A percentile compares a stretch with the other conserved stretches of the same genome.
Conservation (phyloP, 179 eudicot genomes). For the Patellifolia procumbens region DNA sequence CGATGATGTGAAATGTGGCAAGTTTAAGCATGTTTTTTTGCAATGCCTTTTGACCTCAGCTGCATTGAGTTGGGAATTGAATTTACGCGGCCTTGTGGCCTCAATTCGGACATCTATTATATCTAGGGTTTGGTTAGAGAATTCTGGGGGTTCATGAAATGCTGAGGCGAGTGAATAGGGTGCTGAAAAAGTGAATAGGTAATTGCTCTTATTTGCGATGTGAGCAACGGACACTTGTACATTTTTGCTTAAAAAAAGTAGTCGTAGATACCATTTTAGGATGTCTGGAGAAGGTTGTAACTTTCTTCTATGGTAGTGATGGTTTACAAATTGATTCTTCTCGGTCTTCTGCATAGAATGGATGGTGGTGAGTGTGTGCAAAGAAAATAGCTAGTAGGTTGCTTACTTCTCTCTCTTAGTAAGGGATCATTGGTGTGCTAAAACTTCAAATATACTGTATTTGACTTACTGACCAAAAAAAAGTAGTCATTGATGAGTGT, state of each 20-base stretch:
- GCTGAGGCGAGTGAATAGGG: neutral
- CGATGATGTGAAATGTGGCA: neutral
- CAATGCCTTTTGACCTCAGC: too few species aligned
- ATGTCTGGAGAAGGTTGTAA: neutral
- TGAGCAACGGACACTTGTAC: neutral
- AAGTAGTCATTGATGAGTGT: neutral
- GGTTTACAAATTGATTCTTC: neutral
- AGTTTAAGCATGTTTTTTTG: too few species aligned
- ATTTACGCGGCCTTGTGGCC: too few species aligned
- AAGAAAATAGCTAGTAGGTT: neutral
- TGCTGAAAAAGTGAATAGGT: neutral
- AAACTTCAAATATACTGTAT: too few species aligned
- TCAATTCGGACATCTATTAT: neutral
- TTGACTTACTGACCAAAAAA: neutral
- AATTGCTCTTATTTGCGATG: neutral
- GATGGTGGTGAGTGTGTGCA: neutral
- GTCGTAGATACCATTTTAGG: neutral
- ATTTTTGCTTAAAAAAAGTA: neutral
- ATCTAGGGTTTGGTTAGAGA: neutral
- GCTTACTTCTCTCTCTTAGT: neutral
- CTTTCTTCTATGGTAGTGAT: neutral
- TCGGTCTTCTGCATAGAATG: neutral
- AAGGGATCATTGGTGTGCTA: too few species aligned
- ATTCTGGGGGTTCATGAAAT: neutral
- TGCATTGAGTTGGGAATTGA: too few species aligned